phyloP scores from a whole-genome alignment of 805 yeast genomes.

The Nematodospora valgi region DNA sequence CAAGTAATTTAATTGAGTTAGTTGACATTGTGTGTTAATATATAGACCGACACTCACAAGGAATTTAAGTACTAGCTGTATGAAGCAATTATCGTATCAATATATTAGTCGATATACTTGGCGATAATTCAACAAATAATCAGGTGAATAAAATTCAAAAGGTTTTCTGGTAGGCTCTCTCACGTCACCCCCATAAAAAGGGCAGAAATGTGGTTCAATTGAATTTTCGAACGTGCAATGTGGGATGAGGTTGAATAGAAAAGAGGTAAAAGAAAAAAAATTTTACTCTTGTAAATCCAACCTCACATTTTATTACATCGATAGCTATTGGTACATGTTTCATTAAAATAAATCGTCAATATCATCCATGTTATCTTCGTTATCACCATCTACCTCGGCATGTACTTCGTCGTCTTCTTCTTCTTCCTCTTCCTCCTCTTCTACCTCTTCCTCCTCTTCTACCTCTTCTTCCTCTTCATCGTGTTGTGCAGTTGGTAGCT shows the following conservation, averaged over 20 bases:
- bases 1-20: conserved; percentile 50
- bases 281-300: neutral
- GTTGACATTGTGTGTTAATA: conserved; percentile 51
- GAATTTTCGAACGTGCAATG: no score
- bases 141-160: no score
- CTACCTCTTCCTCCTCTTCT: conserved; percentile 28
- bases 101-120: no score
- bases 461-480: conserved; percentile 29
- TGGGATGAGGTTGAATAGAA: no score
- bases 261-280: no score
- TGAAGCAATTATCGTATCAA: no score
- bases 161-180: no score
- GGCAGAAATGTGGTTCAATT: no score
- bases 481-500: conserved; percentile 30
- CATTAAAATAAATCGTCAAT: conserved; percentile 37
- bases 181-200: no score
- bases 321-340: no score
- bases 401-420: conserved; percentile 12
- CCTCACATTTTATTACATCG: neutral
- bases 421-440: conserved; percentile 10
- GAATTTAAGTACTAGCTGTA: neutral
- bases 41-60: neutral
- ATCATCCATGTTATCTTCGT: conserved; percentile 27
- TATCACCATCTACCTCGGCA: conserved; percentile 13
- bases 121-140: no score